phyloP scores from a whole-genome alignment of 2,329 filamentous ascomycete species.

The Apiospora malaysiana region DNA sequence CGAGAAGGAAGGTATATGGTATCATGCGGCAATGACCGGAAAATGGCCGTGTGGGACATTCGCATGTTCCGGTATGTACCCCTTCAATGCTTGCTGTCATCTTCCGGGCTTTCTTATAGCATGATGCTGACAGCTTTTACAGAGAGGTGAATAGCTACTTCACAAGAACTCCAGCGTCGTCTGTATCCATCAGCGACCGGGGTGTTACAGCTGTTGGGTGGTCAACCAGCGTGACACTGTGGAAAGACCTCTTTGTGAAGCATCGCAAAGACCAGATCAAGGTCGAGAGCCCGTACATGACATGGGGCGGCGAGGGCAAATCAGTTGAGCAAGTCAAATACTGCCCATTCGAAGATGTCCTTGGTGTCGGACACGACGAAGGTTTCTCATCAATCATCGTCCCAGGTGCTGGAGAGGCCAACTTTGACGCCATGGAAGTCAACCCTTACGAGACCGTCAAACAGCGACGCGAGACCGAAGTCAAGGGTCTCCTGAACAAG shows the following conservation, averaged over 20 bases:
- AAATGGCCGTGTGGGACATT: conserved; percentile 96
- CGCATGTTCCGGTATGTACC: conserved; percentile 75
- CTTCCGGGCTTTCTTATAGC: too few relatives aligned
- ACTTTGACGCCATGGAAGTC: conserved; percentile 90
- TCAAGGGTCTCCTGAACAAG: conserved; percentile 90
- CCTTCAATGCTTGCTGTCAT: not conserved
- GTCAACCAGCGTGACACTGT: conserved; percentile 88
- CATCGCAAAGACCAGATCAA: conserved; percentile 74
- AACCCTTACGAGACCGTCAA: conserved; percentile 96
- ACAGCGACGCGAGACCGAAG: conserved; percentile 91
- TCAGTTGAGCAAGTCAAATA: conserved; percentile 80
- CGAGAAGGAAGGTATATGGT: conserved; percentile 76
- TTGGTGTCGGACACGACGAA: conserved; percentile 82
- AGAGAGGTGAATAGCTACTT: conserved; percentile 86
- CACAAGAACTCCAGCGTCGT: conserved; percentile 80
- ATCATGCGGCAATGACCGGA: conserved; percentile 84
- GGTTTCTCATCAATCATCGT: conserved; percentile 92
- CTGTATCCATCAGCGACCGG: conserved; percentile 86
- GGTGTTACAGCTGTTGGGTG: conserved; percentile 88
- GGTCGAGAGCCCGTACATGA: conserved; percentile 88
- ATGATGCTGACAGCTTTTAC: not conserved
- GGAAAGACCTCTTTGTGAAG: conserved; percentile 88
- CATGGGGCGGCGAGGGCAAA: conserved; percentile 86
- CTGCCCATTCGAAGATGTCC: conserved; percentile 94
- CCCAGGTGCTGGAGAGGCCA: conserved; percentile 94